Evolutionary conservation across 1,284 basidiomycete species (phyloP).

Genomic region (Rhodotorula sp.): DNA sequence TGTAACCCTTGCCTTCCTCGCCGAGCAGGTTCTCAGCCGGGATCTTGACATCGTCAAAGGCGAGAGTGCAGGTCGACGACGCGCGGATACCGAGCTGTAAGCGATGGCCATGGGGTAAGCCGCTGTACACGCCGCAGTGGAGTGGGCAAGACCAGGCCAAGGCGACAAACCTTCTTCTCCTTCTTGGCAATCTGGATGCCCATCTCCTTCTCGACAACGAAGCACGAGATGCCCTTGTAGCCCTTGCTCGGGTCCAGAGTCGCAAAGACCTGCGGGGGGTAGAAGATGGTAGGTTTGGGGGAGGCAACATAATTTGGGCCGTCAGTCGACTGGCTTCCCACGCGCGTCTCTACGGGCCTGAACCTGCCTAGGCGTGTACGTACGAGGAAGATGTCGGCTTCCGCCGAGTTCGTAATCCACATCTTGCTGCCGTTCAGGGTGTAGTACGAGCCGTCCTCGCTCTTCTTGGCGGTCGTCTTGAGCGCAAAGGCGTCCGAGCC

Average conservation of each 20-base stretch:
- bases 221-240: constrained; percentile 99
- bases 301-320: too few relatives aligned
- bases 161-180: constrained; percentile 73
- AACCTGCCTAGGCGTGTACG: neutral
- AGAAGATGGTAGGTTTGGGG: neutral
- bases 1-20: constrained; percentile 91
- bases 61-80: constrained; percentile 93
- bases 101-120: neutral
- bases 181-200: constrained; percentile 98
- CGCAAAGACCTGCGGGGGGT: constrained; percentile 70
- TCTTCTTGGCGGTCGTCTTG: constrained; percentile 85
- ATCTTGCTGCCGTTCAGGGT: constrained; percentile 94
- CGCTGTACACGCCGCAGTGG: neutral
- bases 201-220: constrained; percentile 93
- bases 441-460: constrained; percentile 70
- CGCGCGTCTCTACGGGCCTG: too few relatives aligned
- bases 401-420: constrained; percentile 98
- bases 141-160: constrained; percentile 31
- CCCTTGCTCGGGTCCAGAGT: constrained; percentile 93
- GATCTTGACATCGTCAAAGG: constrained; percentile 91
- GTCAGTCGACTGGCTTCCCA: too few relatives aligned
- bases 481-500: constrained; percentile 97
- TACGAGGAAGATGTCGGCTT: constrained; percentile 78
- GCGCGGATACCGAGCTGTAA: constrained; percentile 81
- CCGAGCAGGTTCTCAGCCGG: constrained; percentile 93